phyloP scores from a whole-genome alignment of 2,329 filamentous ascomycete species.

The Trichoderma sp. region DNA sequence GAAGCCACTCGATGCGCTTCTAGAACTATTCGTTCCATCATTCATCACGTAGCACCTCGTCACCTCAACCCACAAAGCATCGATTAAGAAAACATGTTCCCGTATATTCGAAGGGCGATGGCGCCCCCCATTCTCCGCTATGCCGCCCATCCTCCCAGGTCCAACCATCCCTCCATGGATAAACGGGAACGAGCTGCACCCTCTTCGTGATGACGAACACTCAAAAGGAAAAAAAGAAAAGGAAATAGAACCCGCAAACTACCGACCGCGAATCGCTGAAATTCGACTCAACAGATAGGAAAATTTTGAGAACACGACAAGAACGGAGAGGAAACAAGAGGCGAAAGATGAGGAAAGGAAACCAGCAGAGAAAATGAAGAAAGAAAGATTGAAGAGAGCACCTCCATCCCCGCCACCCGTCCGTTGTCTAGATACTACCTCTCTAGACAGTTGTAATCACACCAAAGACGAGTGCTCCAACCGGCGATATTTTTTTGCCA shows the following conservation, averaged over 20 bases:
- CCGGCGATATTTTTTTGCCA: constrained; percentile 23
- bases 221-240: constrained; percentile 15
- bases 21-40: not conserved
- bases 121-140: constrained; percentile 10
- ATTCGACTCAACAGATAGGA: constrained; percentile 25
- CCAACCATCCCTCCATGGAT: constrained; percentile 3
- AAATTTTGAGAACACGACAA: constrained; percentile 1
- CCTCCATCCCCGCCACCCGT: constrained; percentile 16
- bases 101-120: constrained; percentile 24
- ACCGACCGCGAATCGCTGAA: constrained; percentile 28
- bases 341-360: not conserved
- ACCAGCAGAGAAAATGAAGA: not conserved
- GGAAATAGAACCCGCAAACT: constrained; percentile 24
- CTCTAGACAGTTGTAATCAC: constrained; percentile 27
- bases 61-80: not conserved
- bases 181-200: constrained; percentile 14
- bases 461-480: constrained; percentile 27
- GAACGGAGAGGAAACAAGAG: not conserved
- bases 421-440: constrained; percentile 19
- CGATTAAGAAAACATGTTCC: constrained; percentile 7
- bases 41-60: not conserved
- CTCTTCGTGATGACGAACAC: not conserved
- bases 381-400: not conserved
- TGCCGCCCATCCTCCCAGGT: constrained; percentile 3
- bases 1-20: too few species aligned